Percentiles rank a stretch among this genome's conserved stretches.
phyloP scores from a whole-genome alignment of 2,329 filamentous ascomycete species.

The Alternaria gansuensis region DNA sequence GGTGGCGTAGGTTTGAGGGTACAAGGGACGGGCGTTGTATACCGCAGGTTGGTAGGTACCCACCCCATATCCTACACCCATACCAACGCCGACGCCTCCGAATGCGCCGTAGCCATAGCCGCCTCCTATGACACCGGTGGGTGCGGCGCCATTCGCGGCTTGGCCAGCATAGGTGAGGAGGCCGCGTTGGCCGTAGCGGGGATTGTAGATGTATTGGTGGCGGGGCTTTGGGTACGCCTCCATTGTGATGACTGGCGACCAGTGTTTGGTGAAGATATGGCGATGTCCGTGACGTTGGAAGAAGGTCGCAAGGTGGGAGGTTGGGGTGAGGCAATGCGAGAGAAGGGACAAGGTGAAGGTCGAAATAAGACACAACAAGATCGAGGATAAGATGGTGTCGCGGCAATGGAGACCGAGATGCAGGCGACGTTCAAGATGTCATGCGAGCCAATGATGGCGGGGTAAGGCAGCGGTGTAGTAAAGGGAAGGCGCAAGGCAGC shows the following conservation, averaged over 20 bases:
- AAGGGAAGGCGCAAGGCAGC: constrained; percentile 20
- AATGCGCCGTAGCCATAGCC: constrained; percentile 29
- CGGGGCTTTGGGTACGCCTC: constrained; percentile 43
- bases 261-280: not conserved
- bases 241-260: constrained; percentile 17
- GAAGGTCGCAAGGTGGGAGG: constrained; percentile 3
- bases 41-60: constrained; percentile 38
- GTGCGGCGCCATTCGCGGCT: constrained; percentile 39
- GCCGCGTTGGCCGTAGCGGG: constrained; percentile 43
- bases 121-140: constrained; percentile 32
- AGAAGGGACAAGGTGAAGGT: constrained; percentile 26
- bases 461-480: constrained; percentile 26
- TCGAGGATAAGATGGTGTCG: constrained; percentile 13
- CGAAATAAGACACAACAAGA: constrained; percentile 10
- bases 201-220: constrained; percentile 45
- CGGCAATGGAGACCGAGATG: constrained; percentile 4
- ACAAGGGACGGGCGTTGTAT: constrained; percentile 35
- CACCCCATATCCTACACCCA: constrained; percentile 29
- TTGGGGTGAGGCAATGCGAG: constrained; percentile 10
- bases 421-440: not conserved
- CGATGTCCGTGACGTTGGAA: not conserved
- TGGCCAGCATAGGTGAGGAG: constrained; percentile 41
- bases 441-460: constrained; percentile 22
- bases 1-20: constrained; percentile 30
- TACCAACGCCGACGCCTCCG: constrained; percentile 19